Conservation (phyloP, 306 rosid genomes). For the Citrullus mucosospermus region DNA sequence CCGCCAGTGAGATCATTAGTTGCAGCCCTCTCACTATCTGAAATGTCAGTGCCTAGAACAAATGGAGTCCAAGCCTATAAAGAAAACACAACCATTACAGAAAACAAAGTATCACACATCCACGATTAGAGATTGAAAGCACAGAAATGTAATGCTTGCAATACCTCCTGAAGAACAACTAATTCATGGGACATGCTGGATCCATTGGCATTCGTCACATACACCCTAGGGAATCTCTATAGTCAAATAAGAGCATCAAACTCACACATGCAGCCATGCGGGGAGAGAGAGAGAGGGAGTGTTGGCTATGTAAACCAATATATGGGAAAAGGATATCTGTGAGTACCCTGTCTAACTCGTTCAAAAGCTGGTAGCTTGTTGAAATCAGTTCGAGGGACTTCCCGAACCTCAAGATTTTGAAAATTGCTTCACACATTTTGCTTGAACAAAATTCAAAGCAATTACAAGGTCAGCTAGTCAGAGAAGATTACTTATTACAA, state of each 20-base stretch:
- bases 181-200: constrained; percentile 19
- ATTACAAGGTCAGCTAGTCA: neutral
- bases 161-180: constrained; percentile 58
- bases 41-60: constrained; percentile 20
- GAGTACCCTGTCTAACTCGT: constrained; percentile 58
- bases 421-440: constrained; percentile 27
- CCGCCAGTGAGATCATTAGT: constrained; percentile 17
- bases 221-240: constrained; percentile 53
- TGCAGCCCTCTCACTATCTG: constrained; percentile 20
- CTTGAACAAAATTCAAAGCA: constrained; percentile 15
- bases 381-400: constrained; percentile 31
- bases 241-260: neutral
- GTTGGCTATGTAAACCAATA: neutral
- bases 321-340: neutral
- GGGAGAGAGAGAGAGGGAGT: neutral
- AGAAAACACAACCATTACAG: constrained; percentile 9
- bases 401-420: constrained; percentile 28
- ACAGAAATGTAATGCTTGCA: neutral
- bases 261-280: neutral
- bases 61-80: constrained; percentile 66
- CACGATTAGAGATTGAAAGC: neutral
- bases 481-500: neutral
- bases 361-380: constrained; percentile 42
- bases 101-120: neutral
- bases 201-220: constrained; percentile 20